Conservation (phyloP, 2,329 filamentous ascomycete species). For the Catunica adiposa region DNA sequence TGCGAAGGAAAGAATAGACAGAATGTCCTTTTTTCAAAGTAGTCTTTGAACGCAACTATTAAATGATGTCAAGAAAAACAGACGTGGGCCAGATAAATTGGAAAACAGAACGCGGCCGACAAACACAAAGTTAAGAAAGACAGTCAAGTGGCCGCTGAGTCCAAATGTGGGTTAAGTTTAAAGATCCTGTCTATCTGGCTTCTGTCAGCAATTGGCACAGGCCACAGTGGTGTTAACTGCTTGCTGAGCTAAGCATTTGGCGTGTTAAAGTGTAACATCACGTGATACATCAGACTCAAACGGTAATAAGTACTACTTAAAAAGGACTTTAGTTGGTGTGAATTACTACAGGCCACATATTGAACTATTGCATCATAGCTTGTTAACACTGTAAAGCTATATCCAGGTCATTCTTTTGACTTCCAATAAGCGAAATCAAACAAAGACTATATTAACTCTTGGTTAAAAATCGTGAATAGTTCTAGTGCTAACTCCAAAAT, state of each 20-base stretch:
- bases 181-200: constrained; percentile 13
- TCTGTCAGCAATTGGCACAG: constrained; percentile 5
- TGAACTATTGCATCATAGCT: neutral
- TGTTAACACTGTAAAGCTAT: neutral
- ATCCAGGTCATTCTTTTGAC: neutral
- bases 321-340: neutral
- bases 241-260: neutral
- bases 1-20: constrained; percentile 4
- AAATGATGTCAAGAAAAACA: neutral
- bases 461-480: no score
- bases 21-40: no score
- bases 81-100: no score
- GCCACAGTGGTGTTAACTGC: neutral
- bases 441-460: no score
- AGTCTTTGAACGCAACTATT: no score
- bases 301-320: neutral
- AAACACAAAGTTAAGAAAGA: neutral
- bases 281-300: neutral
- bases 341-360: constrained; percentile 1
- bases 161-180: neutral
- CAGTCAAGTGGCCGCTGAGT: neutral
- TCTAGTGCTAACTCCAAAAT: no score
- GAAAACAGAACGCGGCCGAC: no score
- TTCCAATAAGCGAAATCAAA: no score
- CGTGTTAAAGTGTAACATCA: neutral